phyloP scores from a whole-genome alignment of 306 rosid species.

The Glycine soja region DNA sequence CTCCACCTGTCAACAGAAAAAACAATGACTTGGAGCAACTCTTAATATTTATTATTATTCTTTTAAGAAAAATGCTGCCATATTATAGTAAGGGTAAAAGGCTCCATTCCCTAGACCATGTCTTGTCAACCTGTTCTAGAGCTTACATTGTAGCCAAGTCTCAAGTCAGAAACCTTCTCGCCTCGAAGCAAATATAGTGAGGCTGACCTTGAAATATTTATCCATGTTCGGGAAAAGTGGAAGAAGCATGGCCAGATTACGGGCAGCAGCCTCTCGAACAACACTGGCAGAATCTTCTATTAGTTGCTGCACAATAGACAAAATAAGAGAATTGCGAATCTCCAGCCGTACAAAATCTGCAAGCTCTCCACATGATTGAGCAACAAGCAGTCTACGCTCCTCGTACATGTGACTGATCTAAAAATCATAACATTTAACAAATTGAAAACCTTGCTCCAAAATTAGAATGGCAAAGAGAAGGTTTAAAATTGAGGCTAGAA shows the following conservation, averaged over 20 bases:
- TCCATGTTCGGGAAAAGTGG: constrained; percentile 91
- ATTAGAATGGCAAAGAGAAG: constrained; percentile 39
- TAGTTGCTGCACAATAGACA: constrained; percentile 93
- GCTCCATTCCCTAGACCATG: constrained; percentile 92
- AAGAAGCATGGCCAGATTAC: constrained; percentile 94
- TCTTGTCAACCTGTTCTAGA: constrained; percentile 83
- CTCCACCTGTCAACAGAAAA: constrained; percentile 79
- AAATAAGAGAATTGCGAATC: constrained; percentile 95
- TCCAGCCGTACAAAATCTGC: constrained; percentile 97
- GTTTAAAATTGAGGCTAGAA: constrained; percentile 43
- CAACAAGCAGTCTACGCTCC: constrained; percentile 98
- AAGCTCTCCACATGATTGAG: constrained; percentile 97
- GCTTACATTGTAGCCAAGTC: constrained; percentile 99
- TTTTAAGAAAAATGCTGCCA: constrained; percentile 48
- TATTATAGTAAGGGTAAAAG: constrained; percentile 59
- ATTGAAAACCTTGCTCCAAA: constrained; percentile 43
- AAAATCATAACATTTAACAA: constrained; percentile 42
- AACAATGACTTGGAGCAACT: constrained; percentile 52
- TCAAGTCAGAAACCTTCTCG: constrained; percentile 99
- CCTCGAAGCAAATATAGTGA: constrained; percentile 99
- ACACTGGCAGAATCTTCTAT: constrained; percentile 91
- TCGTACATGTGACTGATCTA: constrained; percentile 96
- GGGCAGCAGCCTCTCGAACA: constrained; percentile 96
- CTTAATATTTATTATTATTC: constrained; percentile 35
- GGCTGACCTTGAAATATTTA: constrained; percentile 99